Conservation (phyloP, 2,329 filamentous ascomycete species). For the Cladosporium oxysporum region DNA sequence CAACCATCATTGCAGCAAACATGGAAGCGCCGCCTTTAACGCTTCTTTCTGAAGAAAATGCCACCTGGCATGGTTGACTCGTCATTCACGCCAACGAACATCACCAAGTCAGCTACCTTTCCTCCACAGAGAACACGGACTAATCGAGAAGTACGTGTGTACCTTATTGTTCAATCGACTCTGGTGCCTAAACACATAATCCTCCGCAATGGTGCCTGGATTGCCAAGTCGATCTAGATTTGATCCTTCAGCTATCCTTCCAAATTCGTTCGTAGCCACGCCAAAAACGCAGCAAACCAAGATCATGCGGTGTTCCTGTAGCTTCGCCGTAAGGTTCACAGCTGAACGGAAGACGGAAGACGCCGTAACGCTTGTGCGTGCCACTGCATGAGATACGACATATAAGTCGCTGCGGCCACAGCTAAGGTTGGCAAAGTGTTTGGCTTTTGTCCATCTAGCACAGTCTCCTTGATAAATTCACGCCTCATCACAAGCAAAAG, state of each 20-base stretch:
- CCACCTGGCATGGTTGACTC: not conserved
- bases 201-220: not conserved
- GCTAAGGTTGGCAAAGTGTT: not conserved
- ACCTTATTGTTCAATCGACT: not conserved
- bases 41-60: not conserved
- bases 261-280: not conserved
- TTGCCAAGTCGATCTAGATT: constrained; percentile 2
- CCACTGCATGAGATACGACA: not conserved
- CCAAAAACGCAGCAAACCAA: constrained; percentile 1
- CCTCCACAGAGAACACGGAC: no score
- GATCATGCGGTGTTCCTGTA: not conserved
- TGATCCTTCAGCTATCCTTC: constrained; percentile 4
- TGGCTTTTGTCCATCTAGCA: not conserved
- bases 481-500: not conserved
- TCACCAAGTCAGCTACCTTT: not conserved
- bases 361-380: not conserved
- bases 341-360: not conserved
- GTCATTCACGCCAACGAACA: not conserved
- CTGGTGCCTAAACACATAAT: not conserved
- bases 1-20: not conserved
- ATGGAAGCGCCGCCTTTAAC: not conserved
- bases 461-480: no score
- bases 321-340: not conserved
- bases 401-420: not conserved
- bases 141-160: no score